Evolutionary conservation across 345 rosid species (phyloP), one percentile per base, ranked within the genome.

Genomic region (Acer saccharum): DNA sequence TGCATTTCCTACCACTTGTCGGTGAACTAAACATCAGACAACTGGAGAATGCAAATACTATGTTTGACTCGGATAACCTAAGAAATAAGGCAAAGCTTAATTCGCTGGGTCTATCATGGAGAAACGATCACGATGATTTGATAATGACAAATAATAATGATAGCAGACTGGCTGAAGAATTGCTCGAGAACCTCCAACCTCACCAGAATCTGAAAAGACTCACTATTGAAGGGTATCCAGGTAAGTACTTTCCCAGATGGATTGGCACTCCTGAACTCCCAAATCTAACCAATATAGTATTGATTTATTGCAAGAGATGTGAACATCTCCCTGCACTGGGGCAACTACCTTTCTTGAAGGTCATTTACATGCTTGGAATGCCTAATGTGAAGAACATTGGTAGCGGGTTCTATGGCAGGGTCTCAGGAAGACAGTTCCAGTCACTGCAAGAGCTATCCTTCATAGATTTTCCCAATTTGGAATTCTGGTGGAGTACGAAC

Each of bases 341-440:
- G 52, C 57, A 78, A n/a, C 81, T 85, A 20, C 79, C 75, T n/a
- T 61, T 55, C 62, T 79, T 82, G 10, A 70, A 78, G 71, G n/a
- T 41, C 60, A 75, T 82, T 1, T 14, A 65, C 73, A 35, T 82
- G 23, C 39, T 29, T 25, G 76, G 77, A 44, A 67, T 80, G 70
- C 43, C 73, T 52, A 70, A 77, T 1, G 73, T 76, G 39, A 65
- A 65, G 13, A 35, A 57, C 20, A 70, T 80, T 14, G 85, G 75
- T 16, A 29, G 18, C 20, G 76, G 72, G 58, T 72, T 81, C 71
- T 76, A 76, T 35, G 80, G 83, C 5, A 58, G 72, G 60, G 72
- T 62, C 48, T 29, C 39, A 7, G 46, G 6, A 2, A 81, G 14
- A 65, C 63, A 61, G 3, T 77, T 79, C 60, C 79, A 62, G 13